Evolutionary conservation across 1,284 basidiomycete species (phyloP), one percentile per base, ranked within the genome.

Genomic region (Ustilago cynodontis): DNA sequence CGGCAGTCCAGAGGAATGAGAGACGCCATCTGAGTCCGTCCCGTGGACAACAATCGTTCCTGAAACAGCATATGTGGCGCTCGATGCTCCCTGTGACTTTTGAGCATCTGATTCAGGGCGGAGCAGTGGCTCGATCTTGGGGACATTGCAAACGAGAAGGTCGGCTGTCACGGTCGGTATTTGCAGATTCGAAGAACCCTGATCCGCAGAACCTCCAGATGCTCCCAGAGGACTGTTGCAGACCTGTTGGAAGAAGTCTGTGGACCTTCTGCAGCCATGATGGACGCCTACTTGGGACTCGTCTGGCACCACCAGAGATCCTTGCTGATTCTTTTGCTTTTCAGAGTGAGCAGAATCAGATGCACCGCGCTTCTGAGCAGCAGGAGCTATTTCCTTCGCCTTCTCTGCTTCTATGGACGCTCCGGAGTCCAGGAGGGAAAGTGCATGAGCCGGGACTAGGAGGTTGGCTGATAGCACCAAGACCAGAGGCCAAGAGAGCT

Each of bases 221-320:
- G 47, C 37, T 5, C 26, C 24, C 3, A 41, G 37, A 0, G 62
- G 62, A 31, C 41, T 55, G 41, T 35, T 60, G 61, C 78, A 79
- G 18, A 79, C 65, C 28, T 71, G 57, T 6, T 61, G 68, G 28
- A 79, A 63, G 41, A 79, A 73, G 63, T 77, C 70, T n/a, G 65
- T 67, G 2, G 78, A 62, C 13, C 78, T 61, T 18, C 67, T 61
- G 69, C 77, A 78, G 39, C 72, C 72, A 16, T 50, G 62, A 26
- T 59, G 67, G 20, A 72, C 20, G 28, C 61, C 43, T 8, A 35
- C 5, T 9, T 64, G 57, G 29, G 60, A 31, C 20, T 31, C 26
- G 11, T 62, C 43, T 14, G 49, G 43, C 26, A 63, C 43, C 5
- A 73, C 53, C 2, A 67, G 45, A 8, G 65, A 59, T 14, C 45